Percentiles rank a stretch among this genome's conserved stretches.
Conservation (phyloP, 371 early-diverging fungal genomes). For the Apophysomyces elegans region DNA sequence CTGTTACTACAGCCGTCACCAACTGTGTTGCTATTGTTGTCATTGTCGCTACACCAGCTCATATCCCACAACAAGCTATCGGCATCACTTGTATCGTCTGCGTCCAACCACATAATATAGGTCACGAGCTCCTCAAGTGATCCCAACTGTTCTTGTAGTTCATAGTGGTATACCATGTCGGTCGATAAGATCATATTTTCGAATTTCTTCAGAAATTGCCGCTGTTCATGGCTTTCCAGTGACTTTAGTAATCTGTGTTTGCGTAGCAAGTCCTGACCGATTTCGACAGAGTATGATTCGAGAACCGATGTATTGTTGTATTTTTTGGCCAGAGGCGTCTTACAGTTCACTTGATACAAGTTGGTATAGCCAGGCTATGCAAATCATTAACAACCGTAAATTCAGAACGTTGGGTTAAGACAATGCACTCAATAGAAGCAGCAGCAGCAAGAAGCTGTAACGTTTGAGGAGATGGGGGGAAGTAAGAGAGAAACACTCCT, state of each 20-base stretch:
- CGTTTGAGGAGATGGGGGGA: constrained; percentile 2
- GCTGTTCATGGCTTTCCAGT: constrained; percentile 35
- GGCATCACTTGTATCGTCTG: constrained; percentile 46
- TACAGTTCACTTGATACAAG: constrained; percentile 79
- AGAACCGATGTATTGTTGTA: constrained; percentile 79
- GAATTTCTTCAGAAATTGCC: constrained; percentile 46
- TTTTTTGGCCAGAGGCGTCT: constrained; percentile 64
- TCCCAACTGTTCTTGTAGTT: constrained; percentile 59
- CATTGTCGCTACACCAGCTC: constrained; percentile 2
- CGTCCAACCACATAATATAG: constrained; percentile 63
- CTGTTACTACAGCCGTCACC: not conserved
- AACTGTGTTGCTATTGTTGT: not conserved
- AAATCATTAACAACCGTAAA: constrained; percentile 21
- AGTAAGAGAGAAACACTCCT: constrained; percentile 3
- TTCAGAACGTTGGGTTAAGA: constrained; percentile 6
- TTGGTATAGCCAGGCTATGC: constrained; percentile 85
- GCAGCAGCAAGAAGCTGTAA: constrained; percentile 7
- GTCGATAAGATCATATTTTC: constrained; percentile 73
- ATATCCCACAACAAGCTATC: constrained; percentile 9
- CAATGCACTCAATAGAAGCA: constrained; percentile 8
- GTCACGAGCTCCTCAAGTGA: constrained; percentile 36
- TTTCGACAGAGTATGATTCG: constrained; percentile 77
- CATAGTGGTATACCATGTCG: constrained; percentile 83
- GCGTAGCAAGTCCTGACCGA: constrained; percentile 61
- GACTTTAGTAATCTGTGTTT: constrained; percentile 57